These are phyloP conservation scores for Phytophthora citrophthora DNA, from an alignment of 352 stramenopile genomes.

Conservation along the genomic window DNA sequence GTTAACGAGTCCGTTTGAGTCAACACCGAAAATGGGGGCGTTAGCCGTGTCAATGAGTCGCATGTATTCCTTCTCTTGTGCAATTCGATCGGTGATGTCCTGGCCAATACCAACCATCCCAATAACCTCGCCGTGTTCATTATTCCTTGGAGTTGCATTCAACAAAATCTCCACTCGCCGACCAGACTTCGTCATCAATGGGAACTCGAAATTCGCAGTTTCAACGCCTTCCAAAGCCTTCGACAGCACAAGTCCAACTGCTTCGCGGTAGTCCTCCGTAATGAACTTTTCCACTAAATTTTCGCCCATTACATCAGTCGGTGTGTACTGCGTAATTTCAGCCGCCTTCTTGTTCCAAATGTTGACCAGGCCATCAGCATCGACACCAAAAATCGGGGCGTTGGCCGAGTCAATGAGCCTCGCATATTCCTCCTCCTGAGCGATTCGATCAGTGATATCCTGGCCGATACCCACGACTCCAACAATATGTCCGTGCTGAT, in stretches of 20 bases:
- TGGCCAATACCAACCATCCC: constrained; percentile 74
- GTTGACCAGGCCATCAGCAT: constrained; percentile 61
- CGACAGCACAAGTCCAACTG: constrained; percentile 47
- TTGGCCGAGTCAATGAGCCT: constrained; percentile 76
- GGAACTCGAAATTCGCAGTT: constrained; percentile 76
- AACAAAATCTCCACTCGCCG: constrained; percentile 76
- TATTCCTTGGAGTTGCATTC: constrained; percentile 66
- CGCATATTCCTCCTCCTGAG: constrained; percentile 71
- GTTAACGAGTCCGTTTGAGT: constrained; percentile 66
- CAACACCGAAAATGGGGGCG: constrained; percentile 80
- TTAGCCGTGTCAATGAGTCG: constrained; percentile 87
- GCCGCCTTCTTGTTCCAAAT: constrained; percentile 73
- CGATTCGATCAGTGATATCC: constrained; percentile 55
- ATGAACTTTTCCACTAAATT: constrained; percentile 72
- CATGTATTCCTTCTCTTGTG: constrained; percentile 79
- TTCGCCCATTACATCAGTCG: constrained; percentile 61
- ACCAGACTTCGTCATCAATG: constrained; percentile 74
- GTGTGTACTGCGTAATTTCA: constrained; percentile 60
- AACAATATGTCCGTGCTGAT: constrained; percentile 52
- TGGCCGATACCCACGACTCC: constrained; percentile 70
- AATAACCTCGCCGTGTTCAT: constrained; percentile 66
- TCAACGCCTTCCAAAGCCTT: constrained; percentile 57
- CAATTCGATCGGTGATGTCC: constrained; percentile 66
- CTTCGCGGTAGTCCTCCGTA: constrained; percentile 53
- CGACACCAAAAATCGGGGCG: constrained; percentile 76